Evolutionary conservation across 2,329 filamentous ascomycete species (phyloP).

Genomic region (Teratosphaeria destructans): DNA sequence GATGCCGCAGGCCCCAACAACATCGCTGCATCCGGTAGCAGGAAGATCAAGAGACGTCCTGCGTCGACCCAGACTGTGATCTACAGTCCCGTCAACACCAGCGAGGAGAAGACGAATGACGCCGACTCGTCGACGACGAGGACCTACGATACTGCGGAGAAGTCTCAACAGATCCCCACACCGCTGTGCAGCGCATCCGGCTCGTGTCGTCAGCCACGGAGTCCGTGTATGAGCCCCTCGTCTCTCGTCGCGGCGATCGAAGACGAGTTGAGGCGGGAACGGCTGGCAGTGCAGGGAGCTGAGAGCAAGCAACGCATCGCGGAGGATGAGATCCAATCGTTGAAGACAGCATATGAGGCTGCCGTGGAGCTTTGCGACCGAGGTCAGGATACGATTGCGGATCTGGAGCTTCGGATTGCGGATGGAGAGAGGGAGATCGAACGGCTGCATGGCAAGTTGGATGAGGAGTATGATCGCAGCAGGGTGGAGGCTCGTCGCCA

Average conservation of each 20-base stretch:
- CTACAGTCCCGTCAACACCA: not conserved
- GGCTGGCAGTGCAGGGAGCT: not conserved
- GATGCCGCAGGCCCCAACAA: not conserved
- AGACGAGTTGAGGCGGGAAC: not conserved
- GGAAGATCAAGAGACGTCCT: not conserved
- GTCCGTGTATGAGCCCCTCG: not conserved
- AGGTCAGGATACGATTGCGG: not conserved
- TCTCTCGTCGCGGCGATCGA: not conserved
- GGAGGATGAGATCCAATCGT: not conserved
- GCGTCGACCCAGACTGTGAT: not conserved
- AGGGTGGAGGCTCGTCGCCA: not conserved
- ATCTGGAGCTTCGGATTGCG: not conserved
- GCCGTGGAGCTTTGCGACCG: not conserved
- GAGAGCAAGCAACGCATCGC: not conserved
- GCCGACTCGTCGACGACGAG: not conserved
- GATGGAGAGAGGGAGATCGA: not conserved
- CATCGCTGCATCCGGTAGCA: not conserved
- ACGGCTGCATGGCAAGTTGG: not conserved
- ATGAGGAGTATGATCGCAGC: not conserved
- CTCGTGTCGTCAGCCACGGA: not conserved
- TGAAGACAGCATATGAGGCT: not conserved
- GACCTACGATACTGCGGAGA: not conserved
- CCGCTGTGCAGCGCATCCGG: not conserved
- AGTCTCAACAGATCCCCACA: not conserved
- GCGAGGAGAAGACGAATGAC: not conserved